phyloP scores from a whole-genome alignment of 768 basidiomycete species.

The Panaeolus papilionaceus region DNA sequence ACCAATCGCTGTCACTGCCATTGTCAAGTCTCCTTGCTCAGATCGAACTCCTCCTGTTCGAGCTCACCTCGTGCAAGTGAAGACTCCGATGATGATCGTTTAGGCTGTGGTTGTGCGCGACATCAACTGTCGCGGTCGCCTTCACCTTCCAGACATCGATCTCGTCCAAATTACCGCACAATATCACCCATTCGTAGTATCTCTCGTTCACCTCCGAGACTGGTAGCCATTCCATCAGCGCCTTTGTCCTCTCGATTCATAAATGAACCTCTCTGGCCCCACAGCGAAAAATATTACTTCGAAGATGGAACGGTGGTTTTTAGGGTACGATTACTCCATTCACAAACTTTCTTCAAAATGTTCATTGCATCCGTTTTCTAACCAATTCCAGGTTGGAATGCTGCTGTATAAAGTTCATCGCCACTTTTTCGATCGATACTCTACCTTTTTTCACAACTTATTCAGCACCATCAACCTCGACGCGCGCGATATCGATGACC shows the following conservation, averaged over 20 bases:
- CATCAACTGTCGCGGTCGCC: background rate
- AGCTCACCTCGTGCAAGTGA: conserved; percentile 4
- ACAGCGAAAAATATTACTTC: conserved; percentile 5
- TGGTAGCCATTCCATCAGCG: background rate
- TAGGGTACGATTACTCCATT: background rate
- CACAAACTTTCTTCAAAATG: background rate
- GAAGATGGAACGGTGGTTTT: conserved; percentile 8
- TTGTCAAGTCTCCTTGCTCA: conserved; percentile 8
- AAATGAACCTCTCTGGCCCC: background rate
- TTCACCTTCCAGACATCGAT: background rate
- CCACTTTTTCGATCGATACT: conserved; percentile 9
- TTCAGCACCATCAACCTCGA: conserved; percentile 6
- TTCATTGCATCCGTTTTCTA: background rate
- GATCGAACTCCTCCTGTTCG: background rate
- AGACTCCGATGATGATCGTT: conserved; percentile 11
- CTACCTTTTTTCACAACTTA: conserved; percentile 4
- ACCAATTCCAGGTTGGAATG: background rate
- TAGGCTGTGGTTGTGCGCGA: background rate
- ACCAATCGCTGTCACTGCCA: background rate
- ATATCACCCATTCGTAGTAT: background rate
- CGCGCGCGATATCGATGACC: conserved; percentile 6
- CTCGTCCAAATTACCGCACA: background rate
- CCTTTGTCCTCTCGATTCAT: background rate
- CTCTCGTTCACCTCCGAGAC: background rate
- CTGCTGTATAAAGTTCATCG: conserved; percentile 8